Conservation (phyloP, 2,329 filamentous ascomycete genomes). For the Atkinsonella texensis region DNA sequence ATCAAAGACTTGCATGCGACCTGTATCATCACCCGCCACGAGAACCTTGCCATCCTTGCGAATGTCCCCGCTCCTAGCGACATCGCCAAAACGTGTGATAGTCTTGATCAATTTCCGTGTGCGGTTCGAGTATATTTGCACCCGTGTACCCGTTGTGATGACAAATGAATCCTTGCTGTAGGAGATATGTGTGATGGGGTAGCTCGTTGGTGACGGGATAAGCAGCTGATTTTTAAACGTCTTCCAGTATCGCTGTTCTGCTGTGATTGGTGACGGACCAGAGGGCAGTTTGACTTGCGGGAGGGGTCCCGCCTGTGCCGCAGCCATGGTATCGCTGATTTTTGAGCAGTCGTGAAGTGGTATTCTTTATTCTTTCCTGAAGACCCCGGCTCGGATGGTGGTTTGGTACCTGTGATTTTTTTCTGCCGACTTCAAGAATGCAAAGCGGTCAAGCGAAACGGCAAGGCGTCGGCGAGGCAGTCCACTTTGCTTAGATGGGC, state of each 20-base stretch:
- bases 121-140: slow-evolving; percentile 88
- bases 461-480: slow-evolving; percentile 5
- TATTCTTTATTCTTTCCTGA: neutral
- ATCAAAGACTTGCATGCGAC: slow-evolving; percentile 91
- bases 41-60: slow-evolving; percentile 79
- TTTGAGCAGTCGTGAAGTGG: neutral
- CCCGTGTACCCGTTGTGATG: slow-evolving; percentile 84
- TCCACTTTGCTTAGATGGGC: neutral
- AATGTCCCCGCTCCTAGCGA: slow-evolving; percentile 80
- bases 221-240: slow-evolving; percentile 86
- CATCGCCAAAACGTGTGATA: slow-evolving; percentile 85
- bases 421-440: slow-evolving; percentile 17
- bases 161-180: slow-evolving; percentile 69
- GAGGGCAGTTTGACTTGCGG: slow-evolving; percentile 72
- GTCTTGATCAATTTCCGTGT: slow-evolving; percentile 89
- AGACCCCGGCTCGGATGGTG: neutral
- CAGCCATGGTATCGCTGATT: slow-evolving; percentile 28
- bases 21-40: slow-evolving; percentile 82
- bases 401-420: slow-evolving; percentile 14
- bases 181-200: slow-evolving; percentile 82
- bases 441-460: slow-evolving; percentile 10
- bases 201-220: slow-evolving; percentile 81
- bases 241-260: slow-evolving; percentile 94
- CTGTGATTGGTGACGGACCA: slow-evolving; percentile 70
- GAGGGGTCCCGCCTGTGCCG: slow-evolving; percentile 71